Evolutionary conservation across 768 basidiomycete genomes (phyloP).

Genomic region (Phallus indusiatus): DNA sequence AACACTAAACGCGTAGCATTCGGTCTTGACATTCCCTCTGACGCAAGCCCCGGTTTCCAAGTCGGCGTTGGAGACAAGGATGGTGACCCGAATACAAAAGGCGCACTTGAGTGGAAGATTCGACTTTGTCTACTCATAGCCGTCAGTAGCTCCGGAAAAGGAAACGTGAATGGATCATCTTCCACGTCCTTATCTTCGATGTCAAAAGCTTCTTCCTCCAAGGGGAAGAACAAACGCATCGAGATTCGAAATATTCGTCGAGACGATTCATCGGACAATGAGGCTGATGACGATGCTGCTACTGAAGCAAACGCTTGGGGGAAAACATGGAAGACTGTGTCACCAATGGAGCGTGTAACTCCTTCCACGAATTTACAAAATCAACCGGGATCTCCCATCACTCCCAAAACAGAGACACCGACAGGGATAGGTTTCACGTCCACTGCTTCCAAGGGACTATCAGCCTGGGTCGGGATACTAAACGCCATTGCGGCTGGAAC

Average conservation of each 20-base stretch:
- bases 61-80: constrained; percentile 38
- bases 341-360: constrained; percentile 44
- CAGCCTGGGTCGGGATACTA: constrained; percentile 3
- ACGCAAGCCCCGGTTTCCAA: constrained; percentile 81
- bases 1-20: constrained; percentile 75
- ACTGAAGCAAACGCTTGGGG: constrained; percentile 47
- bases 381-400: constrained; percentile 7
- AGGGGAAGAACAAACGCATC: constrained; percentile 47
- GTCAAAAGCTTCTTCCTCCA: constrained; percentile 38
- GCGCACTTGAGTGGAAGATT: constrained; percentile 89
- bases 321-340: constrained; percentile 50
- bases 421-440: constrained; percentile 8
- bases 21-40: constrained; percentile 84
- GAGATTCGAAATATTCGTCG: constrained; percentile 3
- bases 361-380: background rate
- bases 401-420: constrained; percentile 16
- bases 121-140: constrained; percentile 79
- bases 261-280: background rate
- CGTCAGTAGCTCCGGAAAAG: constrained; percentile 26
- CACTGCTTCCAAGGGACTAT: constrained; percentile 6
- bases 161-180: constrained; percentile 30
- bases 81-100: constrained; percentile 21
- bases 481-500: constrained; percentile 18
- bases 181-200: constrained; percentile 35
- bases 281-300: background rate